These are phyloP conservation scores for Fusarium torreyae DNA, from an alignment of 2,329 filamentous ascomycete genomes.

Conservation along the genomic window DNA sequence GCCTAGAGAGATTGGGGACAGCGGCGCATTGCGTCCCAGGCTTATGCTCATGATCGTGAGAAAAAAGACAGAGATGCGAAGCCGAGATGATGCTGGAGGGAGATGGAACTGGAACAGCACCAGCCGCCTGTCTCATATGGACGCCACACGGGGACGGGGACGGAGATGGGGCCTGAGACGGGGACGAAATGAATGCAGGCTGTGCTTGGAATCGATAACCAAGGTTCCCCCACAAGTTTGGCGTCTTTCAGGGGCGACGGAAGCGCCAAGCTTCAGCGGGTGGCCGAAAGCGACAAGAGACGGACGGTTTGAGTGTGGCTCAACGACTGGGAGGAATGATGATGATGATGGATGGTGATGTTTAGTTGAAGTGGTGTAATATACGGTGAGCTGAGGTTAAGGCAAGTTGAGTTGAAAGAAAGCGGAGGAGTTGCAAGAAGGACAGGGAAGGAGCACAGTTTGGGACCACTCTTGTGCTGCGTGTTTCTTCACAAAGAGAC, in stretches of 20 bases:
- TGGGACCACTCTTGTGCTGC: constrained; percentile 9
- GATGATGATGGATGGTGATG: constrained; percentile 16
- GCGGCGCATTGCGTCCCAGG: constrained; percentile 78
- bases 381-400: constrained; percentile 24
- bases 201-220: constrained; percentile 47
- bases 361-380: constrained; percentile 5
- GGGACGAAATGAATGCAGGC: constrained; percentile 47
- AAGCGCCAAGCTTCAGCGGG: constrained; percentile 46
- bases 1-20: constrained; percentile 86
- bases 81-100: constrained; percentile 47
- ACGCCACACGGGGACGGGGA: constrained; percentile 46
- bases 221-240: constrained; percentile 51
- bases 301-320: constrained; percentile 26
- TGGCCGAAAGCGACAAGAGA: constrained; percentile 40
- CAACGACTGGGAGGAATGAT: constrained; percentile 27
- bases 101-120: constrained; percentile 44
- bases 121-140: constrained; percentile 50
- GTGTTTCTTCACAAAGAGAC: constrained; percentile 6
- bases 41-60: constrained; percentile 70
- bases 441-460: constrained; percentile 22
- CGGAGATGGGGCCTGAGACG: neutral
- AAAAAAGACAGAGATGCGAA: constrained; percentile 38
- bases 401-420: constrained; percentile 12
- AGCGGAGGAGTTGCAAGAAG: neutral
- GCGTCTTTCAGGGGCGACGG: constrained; percentile 46